phyloP scores from a whole-genome alignment of 2,329 filamentous ascomycete species.

The Colletotrichum godetiae region DNA sequence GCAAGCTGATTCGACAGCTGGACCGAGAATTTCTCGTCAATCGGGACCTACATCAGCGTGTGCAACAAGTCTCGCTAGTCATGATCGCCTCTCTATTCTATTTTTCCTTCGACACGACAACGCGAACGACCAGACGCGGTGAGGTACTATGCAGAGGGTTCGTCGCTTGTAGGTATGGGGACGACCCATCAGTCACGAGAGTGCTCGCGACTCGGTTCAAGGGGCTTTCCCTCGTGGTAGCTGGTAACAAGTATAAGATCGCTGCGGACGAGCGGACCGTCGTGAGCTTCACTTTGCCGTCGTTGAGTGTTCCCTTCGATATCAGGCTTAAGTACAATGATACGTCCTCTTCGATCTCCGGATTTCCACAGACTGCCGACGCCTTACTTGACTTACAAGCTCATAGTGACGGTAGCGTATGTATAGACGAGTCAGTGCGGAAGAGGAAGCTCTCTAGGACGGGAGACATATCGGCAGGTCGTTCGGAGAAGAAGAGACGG shows the following conservation, averaged over 20 bases:
- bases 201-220: neutral
- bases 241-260: neutral
- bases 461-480: neutral
- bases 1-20: neutral
- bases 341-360: neutral
- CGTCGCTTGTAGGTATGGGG: neutral
- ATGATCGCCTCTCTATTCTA: neutral
- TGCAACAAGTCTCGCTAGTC: neutral
- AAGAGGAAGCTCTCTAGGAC: neutral
- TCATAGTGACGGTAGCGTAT: neutral
- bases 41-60: neutral
- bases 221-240: neutral
- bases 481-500: neutral
- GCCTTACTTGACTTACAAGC: neutral
- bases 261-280: neutral
- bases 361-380: neutral
- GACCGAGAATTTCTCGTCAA: neutral
- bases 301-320: neutral
- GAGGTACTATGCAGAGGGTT: neutral
- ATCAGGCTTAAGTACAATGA: neutral
- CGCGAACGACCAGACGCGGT: neutral
- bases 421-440: neutral
- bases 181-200: neutral
- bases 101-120: neutral
- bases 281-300: neutral